Percentiles rank a stretch among this genome's conserved stretches.
These are phyloP conservation scores for Mucor lusitanicus DNA, from an alignment of 371 early-diverging fungal genomes.

Conservation along the genomic window DNA sequence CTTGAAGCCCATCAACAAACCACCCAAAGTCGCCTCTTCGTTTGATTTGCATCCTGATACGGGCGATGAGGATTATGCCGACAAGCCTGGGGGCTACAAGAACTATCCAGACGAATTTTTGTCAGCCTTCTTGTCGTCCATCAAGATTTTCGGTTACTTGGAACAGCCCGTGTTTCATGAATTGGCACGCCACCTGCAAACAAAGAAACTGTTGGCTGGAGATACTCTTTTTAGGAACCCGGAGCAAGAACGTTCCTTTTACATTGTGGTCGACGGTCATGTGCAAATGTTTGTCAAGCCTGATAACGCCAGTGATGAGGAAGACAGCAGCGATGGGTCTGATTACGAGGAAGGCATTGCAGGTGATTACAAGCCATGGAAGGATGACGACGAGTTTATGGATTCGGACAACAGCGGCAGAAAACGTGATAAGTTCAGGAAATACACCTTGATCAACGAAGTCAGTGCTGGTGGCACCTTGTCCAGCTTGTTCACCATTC, in stretches of 20 bases:
- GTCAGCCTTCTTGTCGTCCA: constrained; percentile 81
- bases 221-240: constrained; percentile 82
- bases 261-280: constrained; percentile 93
- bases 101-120: constrained; percentile 84
- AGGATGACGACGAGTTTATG: not conserved
- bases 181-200: constrained; percentile 85
- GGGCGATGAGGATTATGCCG: constrained; percentile 61
- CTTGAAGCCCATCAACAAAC: constrained; percentile 53
- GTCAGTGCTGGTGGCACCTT: constrained; percentile 91
- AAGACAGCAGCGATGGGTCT: constrained; percentile 30
- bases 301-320: constrained; percentile 33
- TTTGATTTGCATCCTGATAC: constrained; percentile 83
- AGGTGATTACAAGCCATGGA: constrained; percentile 14
- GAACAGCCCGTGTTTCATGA: constrained; percentile 97
- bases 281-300: constrained; percentile 81
- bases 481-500: constrained; percentile 88
- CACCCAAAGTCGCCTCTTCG: constrained; percentile 58
- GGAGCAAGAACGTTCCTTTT: constrained; percentile 80
- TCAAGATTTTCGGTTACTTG: constrained; percentile 97
- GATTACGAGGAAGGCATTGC: not conserved
- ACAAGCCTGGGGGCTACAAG: constrained; percentile 36
- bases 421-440: constrained; percentile 37
- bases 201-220: constrained; percentile 82
- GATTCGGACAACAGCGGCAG: not conserved
- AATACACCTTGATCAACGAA: constrained; percentile 84